Base-by-base conservation (phyloP, 2,329 filamentous ascomycete genomes). In the Geosmithia morbida region DNA sequence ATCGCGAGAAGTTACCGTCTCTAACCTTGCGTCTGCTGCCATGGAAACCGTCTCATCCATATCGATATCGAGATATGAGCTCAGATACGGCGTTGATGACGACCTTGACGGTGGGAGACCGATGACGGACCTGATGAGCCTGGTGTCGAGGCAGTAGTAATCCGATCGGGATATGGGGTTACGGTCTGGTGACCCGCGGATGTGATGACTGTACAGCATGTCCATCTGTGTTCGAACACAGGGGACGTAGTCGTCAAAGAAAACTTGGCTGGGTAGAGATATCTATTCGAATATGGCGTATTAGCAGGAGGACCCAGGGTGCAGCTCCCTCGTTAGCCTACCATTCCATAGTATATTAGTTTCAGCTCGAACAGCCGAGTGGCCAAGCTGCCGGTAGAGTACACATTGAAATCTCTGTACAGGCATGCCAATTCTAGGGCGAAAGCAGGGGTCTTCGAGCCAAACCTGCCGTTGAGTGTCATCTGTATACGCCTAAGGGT, bases 361-460 rank as follows among this genome's bases (percentile, higher is more conserved):
- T 75, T 70, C 17, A 78, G 56, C 56, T 78, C 74, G 1, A 74
- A 57, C 43, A 65, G 66, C 14, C 74, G 66, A 17, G 68, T 59
- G 16, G 66, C 71, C 14, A 52, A 56, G 18, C 70, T 59, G 41
- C 55, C 56, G 8, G 64, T 65, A n/a, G 54, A 56, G 29, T 55
- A 55, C 45, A 70, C 56, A 13, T 14, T 59, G 62, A 40, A 13
- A 13, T 13, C 11, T 5, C 61, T 57, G 20, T 59, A 51, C 5
- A 75, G 56, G 3, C 55, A 54, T 30, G 57, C 50, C 26, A 75
- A 55, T 30, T 58, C 58, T 3, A 53, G 49, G 6, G 55, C 47
- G 22, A 74, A 59, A 2, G 50, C 53, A 5, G 59, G 54, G 22
- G 22, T 8, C 1, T 54, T 56, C 16, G 61, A 53, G 7, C 53